Conservation (phyloP, 345 rosid genomes). For the Raphanus sativus region DNA sequence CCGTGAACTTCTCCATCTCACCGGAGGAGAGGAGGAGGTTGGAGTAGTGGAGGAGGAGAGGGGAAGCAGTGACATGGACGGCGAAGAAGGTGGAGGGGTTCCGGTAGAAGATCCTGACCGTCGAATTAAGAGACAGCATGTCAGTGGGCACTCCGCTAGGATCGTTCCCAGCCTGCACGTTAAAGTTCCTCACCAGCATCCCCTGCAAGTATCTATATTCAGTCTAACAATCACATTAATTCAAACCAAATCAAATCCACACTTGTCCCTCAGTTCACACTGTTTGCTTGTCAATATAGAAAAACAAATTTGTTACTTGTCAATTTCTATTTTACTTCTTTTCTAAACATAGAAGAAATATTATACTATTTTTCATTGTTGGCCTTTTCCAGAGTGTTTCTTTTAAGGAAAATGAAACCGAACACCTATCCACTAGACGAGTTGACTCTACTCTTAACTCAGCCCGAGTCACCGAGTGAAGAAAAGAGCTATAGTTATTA, state of each 20-base stretch:
- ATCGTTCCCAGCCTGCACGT: constrained; percentile 91
- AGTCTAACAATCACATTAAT: background rate
- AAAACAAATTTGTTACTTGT: too few species aligned
- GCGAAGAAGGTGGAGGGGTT: constrained; percentile 84
- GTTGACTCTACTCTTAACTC: constrained; percentile 1
- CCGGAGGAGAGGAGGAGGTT: constrained; percentile 84
- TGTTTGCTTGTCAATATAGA: too few species aligned
- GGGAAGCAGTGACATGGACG: constrained; percentile 88
- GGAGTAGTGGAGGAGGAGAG: constrained; percentile 68
- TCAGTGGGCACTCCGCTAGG: constrained; percentile 85
- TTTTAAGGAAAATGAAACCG: constrained; percentile 20
- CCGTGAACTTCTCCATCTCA: constrained; percentile 79
- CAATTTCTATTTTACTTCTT: too few species aligned
- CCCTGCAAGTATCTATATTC: constrained; percentile 46
- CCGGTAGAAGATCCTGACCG: constrained; percentile 79
- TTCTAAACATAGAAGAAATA: background rate
- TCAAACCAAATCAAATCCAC: background rate
- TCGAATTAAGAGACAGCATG: constrained; percentile 84
- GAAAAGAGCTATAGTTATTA: background rate
- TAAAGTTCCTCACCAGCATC: constrained; percentile 71
- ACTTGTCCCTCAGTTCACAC: background rate
- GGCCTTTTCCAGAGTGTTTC: constrained; percentile 24
- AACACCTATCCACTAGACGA: constrained; percentile 17
- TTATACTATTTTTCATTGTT: background rate
- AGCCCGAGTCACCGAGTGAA: constrained; percentile 1